Evolutionary conservation across 2,329 filamentous ascomycete species (phyloP).

Genomic region (Sphaerulina populicola): DNA sequence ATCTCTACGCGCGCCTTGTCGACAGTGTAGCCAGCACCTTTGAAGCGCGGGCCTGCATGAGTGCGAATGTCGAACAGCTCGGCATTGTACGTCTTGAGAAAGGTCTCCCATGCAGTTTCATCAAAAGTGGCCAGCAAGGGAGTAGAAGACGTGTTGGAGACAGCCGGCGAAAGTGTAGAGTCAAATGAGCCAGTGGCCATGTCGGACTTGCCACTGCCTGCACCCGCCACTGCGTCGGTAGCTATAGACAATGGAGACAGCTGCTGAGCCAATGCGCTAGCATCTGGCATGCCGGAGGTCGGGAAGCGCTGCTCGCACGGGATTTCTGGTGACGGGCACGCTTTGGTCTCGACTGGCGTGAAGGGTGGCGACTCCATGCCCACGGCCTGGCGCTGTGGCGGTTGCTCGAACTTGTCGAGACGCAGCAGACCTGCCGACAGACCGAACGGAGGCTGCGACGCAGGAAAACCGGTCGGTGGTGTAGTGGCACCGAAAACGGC

Average conservation of each 20-base stretch:
- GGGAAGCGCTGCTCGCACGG: constrained; percentile 6
- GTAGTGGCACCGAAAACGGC: constrained; percentile 8
- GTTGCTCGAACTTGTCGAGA: constrained; percentile 16
- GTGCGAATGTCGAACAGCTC: constrained; percentile 34
- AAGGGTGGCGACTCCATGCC: constrained; percentile 31
- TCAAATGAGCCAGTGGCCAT: constrained; percentile 1
- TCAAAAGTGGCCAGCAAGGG: constrained; percentile 19
- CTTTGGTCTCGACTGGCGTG: constrained; percentile 25
- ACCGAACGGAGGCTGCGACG: constrained; percentile 9
- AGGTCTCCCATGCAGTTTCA: constrained; percentile 29
- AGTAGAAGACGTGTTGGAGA: constrained; percentile 6
- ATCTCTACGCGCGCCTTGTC: constrained; percentile 25
- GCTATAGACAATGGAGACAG: constrained; percentile 15
- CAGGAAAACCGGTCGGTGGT: constrained; percentile 16
- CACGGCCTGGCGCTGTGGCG: constrained; percentile 12
- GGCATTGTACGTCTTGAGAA: constrained; percentile 25
- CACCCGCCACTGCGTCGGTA: constrained; percentile 2
- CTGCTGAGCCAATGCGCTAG: constrained; percentile 17
- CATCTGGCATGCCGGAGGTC: constrained; percentile 12
- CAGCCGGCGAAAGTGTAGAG: constrained; percentile 4
- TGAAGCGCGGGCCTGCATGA: constrained; percentile 36
- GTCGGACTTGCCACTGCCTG: neutral
- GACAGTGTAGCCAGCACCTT: constrained; percentile 31
- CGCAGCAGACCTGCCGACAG: constrained; percentile 8
- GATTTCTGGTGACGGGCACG: constrained; percentile 19